Evolutionary conservation across 2,329 filamentous ascomycete species (phyloP), one percentile per base, ranked within the genome.

Genomic region (Calonectria montana): DNA sequence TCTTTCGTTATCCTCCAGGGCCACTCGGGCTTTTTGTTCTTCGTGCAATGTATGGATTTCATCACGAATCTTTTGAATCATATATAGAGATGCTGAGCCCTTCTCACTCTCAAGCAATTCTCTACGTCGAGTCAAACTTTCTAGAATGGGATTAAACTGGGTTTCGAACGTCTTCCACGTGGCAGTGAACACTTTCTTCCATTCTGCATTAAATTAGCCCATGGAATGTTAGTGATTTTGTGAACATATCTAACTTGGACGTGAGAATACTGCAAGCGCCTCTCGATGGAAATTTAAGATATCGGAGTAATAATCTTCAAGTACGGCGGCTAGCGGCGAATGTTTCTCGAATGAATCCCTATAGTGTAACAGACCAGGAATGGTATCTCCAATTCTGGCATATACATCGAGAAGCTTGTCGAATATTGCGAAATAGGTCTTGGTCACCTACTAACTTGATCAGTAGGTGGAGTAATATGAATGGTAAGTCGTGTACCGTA

Each of bases 251-350:
- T 59, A 5, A 70, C 70, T 69, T 12, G 64, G 31, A 5, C 55
- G 64, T 3, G 39, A 23, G 39, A 74, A 74, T 0, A 70, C 70
- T 3, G 5, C 2, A 9, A 74, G 35, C 6, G 67, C 72, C 18
- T 59, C 62, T 3, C 2, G 12, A 35, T 74, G 72, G 3, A 74
- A 73, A 1, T 48, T 37, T 13, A 74, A 61, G 13, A 74, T 43
- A 41, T 73, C 65, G 3, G 47, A 73, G 15, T 73, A 73, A 25
- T 70, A 73, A n/a, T 68, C 64, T 43, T 70, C 67, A 21, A 73
- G 67, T 4, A 68, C 59, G 16, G 31, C 21, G 2, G 64, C 59
- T 18, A 73, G 13, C 1, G 48, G 15, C 0, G 41, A 23, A 37
- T 65, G 29, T 4, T 3, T 68, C 37, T 70, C 64, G 18, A 73